phyloP scores from a whole-genome alignment of 768 basidiomycete genomes.

The Lactifluus pinguis region DNA sequence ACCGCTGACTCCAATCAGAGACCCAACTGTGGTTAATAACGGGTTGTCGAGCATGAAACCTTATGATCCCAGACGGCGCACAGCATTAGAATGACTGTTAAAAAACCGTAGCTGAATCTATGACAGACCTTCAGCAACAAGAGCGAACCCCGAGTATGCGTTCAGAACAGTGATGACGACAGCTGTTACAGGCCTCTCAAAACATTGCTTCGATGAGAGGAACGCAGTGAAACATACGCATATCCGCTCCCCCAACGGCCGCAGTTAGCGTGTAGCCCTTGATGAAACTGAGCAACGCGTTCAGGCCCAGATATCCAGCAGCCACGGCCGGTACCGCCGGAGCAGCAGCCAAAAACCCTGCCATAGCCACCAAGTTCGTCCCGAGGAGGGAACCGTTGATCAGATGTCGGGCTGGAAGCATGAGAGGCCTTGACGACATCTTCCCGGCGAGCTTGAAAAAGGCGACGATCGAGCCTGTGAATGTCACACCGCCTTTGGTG shows the following conservation, averaged over 20 bases:
- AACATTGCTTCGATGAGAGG: background rate
- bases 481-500: conserved; percentile 63
- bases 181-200: conserved; percentile 34
- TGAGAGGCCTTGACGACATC: conserved; percentile 66
- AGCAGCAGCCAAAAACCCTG: conserved; percentile 62
- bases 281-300: conserved; percentile 69
- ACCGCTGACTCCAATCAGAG: conserved; percentile 83
- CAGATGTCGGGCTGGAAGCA: conserved; percentile 68
- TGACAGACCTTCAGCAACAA: conserved; percentile 69
- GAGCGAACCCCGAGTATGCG: conserved; percentile 84
- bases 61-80: conserved; percentile 19
- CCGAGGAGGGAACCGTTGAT: conserved; percentile 66
- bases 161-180: conserved; percentile 88
- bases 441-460: conserved; percentile 81
- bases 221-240: conserved; percentile 52
- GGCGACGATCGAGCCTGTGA: conserved; percentile 84
- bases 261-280: conserved; percentile 85
- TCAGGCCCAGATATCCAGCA: conserved; percentile 68
- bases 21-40: conserved; percentile 73
- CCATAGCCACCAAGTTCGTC: conserved; percentile 64
- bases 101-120: background rate
- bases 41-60: conserved; percentile 88
- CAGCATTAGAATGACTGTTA: background rate
- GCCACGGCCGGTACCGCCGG: conserved; percentile 66
- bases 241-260: conserved; percentile 89